Percentiles rank a stretch among this genome's conserved stretches.
Evolutionary conservation across 2,329 filamentous ascomycete genomes (phyloP).

Genomic region (Ambrosiella cleistominuta): DNA sequence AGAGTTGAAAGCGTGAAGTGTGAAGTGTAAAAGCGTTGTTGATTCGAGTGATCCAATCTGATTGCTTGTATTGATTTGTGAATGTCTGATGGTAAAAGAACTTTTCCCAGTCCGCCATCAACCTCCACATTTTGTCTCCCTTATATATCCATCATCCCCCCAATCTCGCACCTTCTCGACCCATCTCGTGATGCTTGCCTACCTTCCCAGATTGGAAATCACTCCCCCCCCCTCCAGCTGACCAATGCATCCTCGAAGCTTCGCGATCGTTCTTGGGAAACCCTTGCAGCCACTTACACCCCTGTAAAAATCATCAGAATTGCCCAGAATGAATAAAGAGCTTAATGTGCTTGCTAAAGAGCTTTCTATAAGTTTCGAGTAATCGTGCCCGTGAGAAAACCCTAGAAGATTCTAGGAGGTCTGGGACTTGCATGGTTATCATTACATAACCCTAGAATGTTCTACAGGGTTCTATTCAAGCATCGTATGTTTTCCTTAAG

Average conservation of each 20-base stretch:
- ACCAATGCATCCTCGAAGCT: not conserved
- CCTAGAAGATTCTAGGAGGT: not conserved
- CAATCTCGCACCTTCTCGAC: conserved; percentile 7
- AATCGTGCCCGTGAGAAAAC: not conserved
- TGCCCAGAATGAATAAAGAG: not conserved
- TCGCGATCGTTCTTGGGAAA: not conserved
- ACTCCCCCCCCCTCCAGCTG: not conserved
- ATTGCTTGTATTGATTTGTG: conserved; percentile 2
- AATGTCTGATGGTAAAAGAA: conserved; percentile 2
- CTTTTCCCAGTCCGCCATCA: not conserved
- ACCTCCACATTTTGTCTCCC: not conserved
- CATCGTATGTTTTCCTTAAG: no score
- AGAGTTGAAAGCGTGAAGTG: not conserved
- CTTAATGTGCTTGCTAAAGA: not conserved
- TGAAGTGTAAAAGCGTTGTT: not conserved
- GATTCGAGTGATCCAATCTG: not conserved
- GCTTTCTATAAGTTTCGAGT: not conserved
- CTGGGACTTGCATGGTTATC: no score
- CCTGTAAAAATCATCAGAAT: not conserved
- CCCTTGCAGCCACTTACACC: not conserved
- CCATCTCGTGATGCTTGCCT: not conserved
- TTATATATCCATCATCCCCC: conserved; percentile 1
- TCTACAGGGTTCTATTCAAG: no score
- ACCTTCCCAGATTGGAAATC: not conserved
- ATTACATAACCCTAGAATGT: no score